Conservation (phyloP, 257 asterid genomes). For the Solanum clarkiae region DNA sequence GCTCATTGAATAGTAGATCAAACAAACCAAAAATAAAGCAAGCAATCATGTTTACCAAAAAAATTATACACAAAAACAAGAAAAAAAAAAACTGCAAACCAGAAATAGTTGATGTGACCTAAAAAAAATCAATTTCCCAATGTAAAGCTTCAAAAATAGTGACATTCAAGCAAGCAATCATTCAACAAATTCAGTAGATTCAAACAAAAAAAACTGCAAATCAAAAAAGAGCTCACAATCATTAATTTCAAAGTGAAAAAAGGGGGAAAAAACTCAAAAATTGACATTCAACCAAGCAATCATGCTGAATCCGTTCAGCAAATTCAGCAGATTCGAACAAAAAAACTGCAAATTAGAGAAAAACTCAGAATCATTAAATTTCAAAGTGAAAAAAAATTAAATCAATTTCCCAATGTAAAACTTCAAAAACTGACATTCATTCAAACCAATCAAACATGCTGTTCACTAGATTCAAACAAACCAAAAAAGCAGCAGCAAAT, state of each 20-base stretch:
- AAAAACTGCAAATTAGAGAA: neutral
- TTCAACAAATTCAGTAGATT: neutral
- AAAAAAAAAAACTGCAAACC: too few species aligned
- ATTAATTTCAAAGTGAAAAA: too few species aligned
- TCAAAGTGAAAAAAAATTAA: neutral
- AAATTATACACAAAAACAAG: too few species aligned
- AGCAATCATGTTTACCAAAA: neutral
- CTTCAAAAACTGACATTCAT: neutral
- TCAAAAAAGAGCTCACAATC: too few species aligned
- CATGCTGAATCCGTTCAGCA: neutral
- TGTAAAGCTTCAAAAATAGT: too few species aligned
- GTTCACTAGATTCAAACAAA: neutral
- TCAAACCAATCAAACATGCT: neutral
- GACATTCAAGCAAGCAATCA: neutral
- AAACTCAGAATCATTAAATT: neutral
- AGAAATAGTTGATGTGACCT: too few species aligned
- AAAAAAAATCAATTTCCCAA: too few species aligned
- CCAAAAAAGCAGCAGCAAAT: neutral
- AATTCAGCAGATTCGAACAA: neutral
- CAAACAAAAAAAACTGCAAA: too few species aligned
- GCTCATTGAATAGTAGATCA: neutral
- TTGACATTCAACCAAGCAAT: neutral
- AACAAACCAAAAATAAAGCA: neutral
- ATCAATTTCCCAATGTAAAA: neutral
- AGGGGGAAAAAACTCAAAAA: neutral